Percentiles rank a stretch among this genome's conserved stretches.
Evolutionary conservation across 495 filamentous ascomycete genomes (phyloP).

Genomic region (Pseudevernia furfuracea): DNA sequence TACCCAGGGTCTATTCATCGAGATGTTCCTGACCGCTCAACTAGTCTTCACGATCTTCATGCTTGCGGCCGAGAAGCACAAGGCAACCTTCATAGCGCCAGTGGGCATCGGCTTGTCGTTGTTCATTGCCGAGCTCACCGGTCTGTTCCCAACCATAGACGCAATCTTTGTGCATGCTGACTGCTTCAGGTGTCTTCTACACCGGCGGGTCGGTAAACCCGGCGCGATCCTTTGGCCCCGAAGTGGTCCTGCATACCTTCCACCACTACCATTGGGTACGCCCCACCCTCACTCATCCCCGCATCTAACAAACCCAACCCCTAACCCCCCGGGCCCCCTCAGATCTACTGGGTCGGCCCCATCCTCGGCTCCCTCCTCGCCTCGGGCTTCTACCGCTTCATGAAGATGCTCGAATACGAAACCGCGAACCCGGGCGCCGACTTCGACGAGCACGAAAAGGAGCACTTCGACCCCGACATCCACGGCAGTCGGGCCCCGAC

Average conservation of each 20-base stretch:
- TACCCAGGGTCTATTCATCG: conserved; percentile 48
- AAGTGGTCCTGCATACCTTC: conserved; percentile 20
- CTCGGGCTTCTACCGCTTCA: conserved; percentile 56
- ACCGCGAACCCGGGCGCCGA: conserved; percentile 73
- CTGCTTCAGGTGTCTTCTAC: conserved; percentile 43
- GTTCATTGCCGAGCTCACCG: conserved; percentile 43
- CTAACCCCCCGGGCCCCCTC: not conserved
- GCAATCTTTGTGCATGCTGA: not conserved
- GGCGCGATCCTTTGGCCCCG: conserved; percentile 33
- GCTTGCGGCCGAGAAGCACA: conserved; percentile 51
- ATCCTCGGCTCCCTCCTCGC: conserved; percentile 58
- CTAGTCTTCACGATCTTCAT: conserved; percentile 52
- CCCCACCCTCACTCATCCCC: not conserved
- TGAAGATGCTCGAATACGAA: conserved; percentile 66
- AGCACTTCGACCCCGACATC: conserved; percentile 3
- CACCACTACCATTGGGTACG: conserved; percentile 32
- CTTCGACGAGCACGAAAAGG: conserved; percentile 13
- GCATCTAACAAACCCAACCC: not conserved
- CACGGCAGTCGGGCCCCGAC: conserved; percentile 20
- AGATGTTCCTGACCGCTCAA: conserved; percentile 46
- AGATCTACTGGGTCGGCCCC: conserved; percentile 59
- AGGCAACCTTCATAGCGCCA: conserved; percentile 32
- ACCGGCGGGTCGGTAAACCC: conserved; percentile 57
- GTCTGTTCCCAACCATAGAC: conserved; percentile 4
- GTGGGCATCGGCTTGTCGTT: conserved; percentile 46